Conservation (phyloP, 208 protist species). For the Acanthamoeba lenticulata region DNA sequence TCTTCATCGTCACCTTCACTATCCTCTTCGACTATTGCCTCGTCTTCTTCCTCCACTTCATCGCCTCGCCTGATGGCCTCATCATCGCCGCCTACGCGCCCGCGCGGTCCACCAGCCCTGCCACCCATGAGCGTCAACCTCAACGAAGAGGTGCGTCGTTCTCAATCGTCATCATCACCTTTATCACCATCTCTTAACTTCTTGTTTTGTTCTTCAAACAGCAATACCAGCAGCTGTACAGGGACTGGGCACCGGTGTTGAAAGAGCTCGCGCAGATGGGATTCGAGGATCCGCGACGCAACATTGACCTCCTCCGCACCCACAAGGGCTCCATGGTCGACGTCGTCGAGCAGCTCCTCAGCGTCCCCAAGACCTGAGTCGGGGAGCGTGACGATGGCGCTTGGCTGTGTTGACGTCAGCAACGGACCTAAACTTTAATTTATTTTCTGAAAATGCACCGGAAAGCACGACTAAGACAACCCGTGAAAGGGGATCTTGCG, state of each 20-base stretch:
- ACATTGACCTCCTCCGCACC: slow-evolving; percentile 29
- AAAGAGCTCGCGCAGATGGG: slow-evolving; percentile 26
- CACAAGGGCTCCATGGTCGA: slow-evolving; percentile 30
- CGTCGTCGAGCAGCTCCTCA: slow-evolving; percentile 26
- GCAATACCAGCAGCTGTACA: slow-evolving; percentile 32
- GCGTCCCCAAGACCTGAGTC: background rate
- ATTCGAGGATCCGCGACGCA: background rate
- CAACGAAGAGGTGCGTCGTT: background rate
- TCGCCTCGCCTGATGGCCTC: background rate
- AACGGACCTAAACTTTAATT: background rate
- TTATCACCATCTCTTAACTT: background rate
- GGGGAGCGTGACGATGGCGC: background rate
- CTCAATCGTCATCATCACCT: background rate
- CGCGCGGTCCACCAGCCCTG: background rate
- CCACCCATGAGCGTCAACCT: background rate
- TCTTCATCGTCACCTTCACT: background rate
- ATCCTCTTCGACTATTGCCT: background rate
- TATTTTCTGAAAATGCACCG: background rate
- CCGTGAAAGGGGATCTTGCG: no score
- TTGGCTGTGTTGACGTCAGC: background rate
- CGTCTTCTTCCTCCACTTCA: background rate
- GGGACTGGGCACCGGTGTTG: slow-evolving; percentile 6
- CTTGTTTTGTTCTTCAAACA: background rate
- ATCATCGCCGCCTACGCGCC: background rate
- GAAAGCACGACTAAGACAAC: no score